Conservation (phyloP, 257 asterid species). For the Petrea volubilis region DNA sequence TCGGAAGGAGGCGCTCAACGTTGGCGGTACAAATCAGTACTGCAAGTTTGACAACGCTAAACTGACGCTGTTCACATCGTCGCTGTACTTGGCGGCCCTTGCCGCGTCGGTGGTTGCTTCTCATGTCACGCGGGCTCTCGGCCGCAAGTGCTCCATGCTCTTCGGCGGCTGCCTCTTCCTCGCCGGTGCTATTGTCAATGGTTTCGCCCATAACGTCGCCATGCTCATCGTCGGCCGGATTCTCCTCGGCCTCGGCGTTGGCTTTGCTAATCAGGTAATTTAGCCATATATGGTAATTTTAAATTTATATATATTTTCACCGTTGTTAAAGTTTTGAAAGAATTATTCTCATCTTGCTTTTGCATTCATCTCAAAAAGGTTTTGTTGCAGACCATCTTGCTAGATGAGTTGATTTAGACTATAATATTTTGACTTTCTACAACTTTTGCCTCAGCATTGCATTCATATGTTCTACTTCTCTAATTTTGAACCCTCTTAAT, state of each 20-base stretch:
- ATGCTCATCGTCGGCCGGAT: constrained; percentile 35
- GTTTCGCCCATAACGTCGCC: neutral
- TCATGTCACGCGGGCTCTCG: neutral
- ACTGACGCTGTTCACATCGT: constrained; percentile 35
- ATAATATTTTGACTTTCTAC: too few relatives aligned
- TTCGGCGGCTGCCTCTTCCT: constrained; percentile 28
- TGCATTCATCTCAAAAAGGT: too few relatives aligned
- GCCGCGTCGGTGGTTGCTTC: constrained; percentile 23
- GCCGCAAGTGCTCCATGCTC: constrained; percentile 31
- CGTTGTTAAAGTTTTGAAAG: too few relatives aligned
- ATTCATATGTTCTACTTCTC: too few relatives aligned
- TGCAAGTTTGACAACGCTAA: constrained; percentile 22
- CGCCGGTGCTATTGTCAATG: constrained; percentile 30
- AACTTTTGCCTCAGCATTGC: too few relatives aligned
- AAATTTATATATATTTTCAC: too few relatives aligned
- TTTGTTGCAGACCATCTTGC: too few relatives aligned
- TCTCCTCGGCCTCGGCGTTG: constrained; percentile 40
- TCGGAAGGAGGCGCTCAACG: neutral
- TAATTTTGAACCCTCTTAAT: too few relatives aligned
- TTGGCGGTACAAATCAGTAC: constrained; percentile 21
- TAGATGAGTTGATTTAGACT: too few relatives aligned
- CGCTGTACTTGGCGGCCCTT: constrained; percentile 37
- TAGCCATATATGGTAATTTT: too few relatives aligned
- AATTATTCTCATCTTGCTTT: too few relatives aligned
- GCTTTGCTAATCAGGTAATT: constrained; percentile 43